A percentile compares a stretch with the other conserved stretches of the same genome.
These are phyloP conservation scores for Tetragonia tetragonoides DNA, from an alignment of 148 eudicot species.

Conservation along the genomic window DNA sequence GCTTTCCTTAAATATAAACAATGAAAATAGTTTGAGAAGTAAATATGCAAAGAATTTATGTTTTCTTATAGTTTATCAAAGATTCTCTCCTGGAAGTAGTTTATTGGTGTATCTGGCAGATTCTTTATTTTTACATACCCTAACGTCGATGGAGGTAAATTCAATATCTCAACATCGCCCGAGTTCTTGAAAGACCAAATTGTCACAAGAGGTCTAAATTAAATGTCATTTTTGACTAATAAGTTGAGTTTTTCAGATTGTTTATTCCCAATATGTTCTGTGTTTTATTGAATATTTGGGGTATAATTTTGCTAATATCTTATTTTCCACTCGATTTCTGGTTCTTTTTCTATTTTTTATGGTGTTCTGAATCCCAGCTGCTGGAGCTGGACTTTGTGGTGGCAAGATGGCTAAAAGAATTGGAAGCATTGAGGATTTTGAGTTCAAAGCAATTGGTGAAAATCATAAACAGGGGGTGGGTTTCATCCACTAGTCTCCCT, in stretches of 20 bases:
- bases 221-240: too few relatives aligned
- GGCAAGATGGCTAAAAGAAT: constrained; percentile 80
- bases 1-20: too few relatives aligned
- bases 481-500: constrained; percentile 9
- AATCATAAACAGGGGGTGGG: constrained; percentile 88
- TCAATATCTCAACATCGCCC: too few relatives aligned
- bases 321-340: background rate
- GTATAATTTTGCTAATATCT: background rate
- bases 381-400: constrained; percentile 94
- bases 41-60: too few relatives aligned
- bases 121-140: too few relatives aligned
- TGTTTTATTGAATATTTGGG: background rate
- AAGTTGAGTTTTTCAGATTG: background rate
- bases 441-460: constrained; percentile 71
- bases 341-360: background rate
- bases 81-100: too few relatives aligned
- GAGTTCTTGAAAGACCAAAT: too few relatives aligned
- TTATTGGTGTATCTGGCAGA: too few relatives aligned
- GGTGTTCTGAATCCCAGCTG: constrained; percentile 44
- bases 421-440: constrained; percentile 77
- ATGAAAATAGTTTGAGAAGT: too few relatives aligned
- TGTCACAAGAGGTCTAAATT: too few relatives aligned
- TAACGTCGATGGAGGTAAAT: too few relatives aligned
- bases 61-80: too few relatives aligned
- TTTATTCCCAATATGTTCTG: background rate